Percentiles rank a stretch among this genome's conserved stretches.
phyloP scores from a whole-genome alignment of 345 rosid species.

The Populus nigra region DNA sequence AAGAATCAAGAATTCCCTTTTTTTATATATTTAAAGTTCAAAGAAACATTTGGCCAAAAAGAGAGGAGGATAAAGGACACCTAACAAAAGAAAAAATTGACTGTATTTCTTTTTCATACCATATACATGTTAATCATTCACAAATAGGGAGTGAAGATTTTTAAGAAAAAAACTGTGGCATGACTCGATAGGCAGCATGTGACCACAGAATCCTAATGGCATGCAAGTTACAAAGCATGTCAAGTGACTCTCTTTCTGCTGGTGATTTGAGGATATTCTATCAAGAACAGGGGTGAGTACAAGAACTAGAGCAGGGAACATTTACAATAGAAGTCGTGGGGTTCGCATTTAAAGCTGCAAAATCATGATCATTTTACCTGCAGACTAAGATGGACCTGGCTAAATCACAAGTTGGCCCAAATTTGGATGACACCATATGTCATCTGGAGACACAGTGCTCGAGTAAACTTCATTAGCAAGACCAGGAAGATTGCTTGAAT shows the following conservation, averaged over 20 bases:
- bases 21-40: background rate
- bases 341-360: background rate
- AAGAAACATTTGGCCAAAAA: background rate
- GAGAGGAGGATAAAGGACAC: no score
- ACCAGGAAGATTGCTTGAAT: background rate
- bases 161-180: background rate
- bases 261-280: background rate
- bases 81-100: no score
- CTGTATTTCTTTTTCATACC: background rate
- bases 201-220: background rate
- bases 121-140: background rate
- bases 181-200: background rate
- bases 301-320: background rate
- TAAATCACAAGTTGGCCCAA: background rate
- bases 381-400: background rate
- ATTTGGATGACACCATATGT: background rate
- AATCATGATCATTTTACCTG: background rate
- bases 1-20: background rate
- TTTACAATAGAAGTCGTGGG: background rate
- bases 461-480: background rate
- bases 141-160: background rate
- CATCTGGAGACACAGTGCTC: background rate
- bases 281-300: background rate
- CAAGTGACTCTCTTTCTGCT: background rate
- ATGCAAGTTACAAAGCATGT: slow-evolving; percentile 18